Conservation (phyloP, 306 rosid species). For the Citrullus mucosospermus region DNA sequence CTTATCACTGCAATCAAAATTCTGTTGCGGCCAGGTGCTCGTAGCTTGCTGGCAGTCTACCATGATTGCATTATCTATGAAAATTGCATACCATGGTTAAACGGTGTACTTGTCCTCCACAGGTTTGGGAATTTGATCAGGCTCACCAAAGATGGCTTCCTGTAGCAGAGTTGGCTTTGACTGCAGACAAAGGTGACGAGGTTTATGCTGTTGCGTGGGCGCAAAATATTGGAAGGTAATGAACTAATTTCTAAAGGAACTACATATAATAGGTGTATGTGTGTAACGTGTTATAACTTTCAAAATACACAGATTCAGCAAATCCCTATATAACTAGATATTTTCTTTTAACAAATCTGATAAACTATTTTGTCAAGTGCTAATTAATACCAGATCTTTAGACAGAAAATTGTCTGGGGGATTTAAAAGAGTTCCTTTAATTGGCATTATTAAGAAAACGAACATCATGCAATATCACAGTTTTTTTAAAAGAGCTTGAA, state of each 20-base stretch:
- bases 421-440: background rate
- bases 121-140: conserved; percentile 95
- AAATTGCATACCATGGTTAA: background rate
- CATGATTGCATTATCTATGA: background rate
- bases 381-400: background rate
- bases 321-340: background rate
- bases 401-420: background rate
- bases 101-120: background rate
- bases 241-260: background rate
- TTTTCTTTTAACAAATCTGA: background rate
- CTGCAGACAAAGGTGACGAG: conserved; percentile 50
- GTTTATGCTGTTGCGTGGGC: conserved; percentile 87
- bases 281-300: background rate
- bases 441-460: background rate
- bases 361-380: background rate
- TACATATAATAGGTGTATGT: background rate
- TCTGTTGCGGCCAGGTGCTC: background rate
- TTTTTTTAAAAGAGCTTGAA: background rate
- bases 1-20: conserved; percentile 1
- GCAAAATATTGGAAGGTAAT: conserved; percentile 84
- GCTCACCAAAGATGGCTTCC: conserved; percentile 99
- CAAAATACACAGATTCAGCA: background rate
- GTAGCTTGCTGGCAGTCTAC: background rate
- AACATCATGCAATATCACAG: background rate
- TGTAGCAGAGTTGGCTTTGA: conserved; percentile 71